Evolutionary conservation across 148 eudicot species (phyloP).

Genomic region (Dysphania ambrosioides): DNA sequence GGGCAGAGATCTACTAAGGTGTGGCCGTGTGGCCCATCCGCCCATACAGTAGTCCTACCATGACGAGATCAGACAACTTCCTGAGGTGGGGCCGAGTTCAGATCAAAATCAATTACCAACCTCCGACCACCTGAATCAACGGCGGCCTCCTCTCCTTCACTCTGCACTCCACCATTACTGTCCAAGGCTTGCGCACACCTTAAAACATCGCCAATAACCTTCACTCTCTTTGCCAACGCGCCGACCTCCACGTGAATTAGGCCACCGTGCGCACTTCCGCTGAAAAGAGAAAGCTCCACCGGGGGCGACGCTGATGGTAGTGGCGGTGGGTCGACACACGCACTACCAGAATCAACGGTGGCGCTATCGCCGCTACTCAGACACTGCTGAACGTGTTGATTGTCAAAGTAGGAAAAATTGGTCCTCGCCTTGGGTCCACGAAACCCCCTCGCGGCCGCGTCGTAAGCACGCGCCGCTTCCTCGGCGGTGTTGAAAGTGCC

Average conservation of each 20-base stretch:
- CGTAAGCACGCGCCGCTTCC: constrained; percentile 47
- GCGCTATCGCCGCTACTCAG: not conserved
- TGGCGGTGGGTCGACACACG: constrained; percentile 14
- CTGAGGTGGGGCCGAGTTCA: constrained; percentile 30
- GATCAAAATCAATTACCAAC: constrained; percentile 26
- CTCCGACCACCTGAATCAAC: constrained; percentile 5
- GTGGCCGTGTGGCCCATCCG: not conserved
- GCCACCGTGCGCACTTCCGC: no score
- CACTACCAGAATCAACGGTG: constrained; percentile 1
- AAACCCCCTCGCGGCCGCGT: constrained; percentile 35
- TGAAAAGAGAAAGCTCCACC: no score
- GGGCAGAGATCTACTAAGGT: not conserved
- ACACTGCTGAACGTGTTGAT: not conserved
- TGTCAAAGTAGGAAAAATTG: constrained; percentile 28
- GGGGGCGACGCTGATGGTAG: no score
- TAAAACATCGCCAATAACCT: constrained; percentile 14
- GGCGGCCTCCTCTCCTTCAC: constrained; percentile 14
- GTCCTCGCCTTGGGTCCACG: constrained; percentile 41
- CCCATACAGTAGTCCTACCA: not conserved
- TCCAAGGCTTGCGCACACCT: constrained; percentile 15
- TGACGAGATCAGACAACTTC: constrained; percentile 22
- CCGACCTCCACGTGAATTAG: not conserved
- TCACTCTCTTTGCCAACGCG: constrained; percentile 19
- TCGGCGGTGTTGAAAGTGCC: constrained; percentile 52
- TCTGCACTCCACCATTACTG: not conserved